Evolutionary conservation across 140 eudicot genomes (phyloP).

Genomic region (Senecio squalidus): DNA sequence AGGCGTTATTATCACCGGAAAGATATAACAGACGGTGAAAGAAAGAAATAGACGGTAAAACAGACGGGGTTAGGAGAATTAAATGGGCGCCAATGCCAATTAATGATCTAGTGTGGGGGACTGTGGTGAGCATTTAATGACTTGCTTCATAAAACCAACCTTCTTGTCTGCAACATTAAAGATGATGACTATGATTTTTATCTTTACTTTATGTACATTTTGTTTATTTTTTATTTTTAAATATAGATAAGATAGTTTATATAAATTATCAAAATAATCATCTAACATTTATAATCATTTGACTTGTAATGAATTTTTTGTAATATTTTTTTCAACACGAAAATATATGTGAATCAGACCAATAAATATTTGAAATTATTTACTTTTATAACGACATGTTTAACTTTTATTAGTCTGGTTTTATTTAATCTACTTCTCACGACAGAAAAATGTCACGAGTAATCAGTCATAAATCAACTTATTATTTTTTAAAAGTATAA

Average conservation of each 20-base stretch:
- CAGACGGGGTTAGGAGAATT: constrained; percentile 17
- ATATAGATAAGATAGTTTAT: background rate
- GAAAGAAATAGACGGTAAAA: constrained; percentile 1
- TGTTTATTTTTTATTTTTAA: background rate
- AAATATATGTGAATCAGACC: too few relatives aligned
- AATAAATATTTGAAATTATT: too few relatives aligned
- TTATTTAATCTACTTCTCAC: too few relatives aligned
- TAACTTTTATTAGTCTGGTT: too few relatives aligned
- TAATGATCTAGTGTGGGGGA: constrained; percentile 36
- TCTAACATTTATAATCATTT: too few relatives aligned
- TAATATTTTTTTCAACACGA: too few relatives aligned
- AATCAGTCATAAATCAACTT: too few relatives aligned
- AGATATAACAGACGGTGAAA: constrained; percentile 62
- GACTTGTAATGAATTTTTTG: background rate
- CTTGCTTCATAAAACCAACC: constrained; percentile 24
- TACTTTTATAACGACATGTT: too few relatives aligned
- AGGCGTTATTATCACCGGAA: constrained; percentile 92
- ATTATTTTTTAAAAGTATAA: too few relatives aligned
- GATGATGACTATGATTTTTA: constrained; percentile 4
- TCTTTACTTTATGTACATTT: background rate
- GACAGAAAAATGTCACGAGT: too few relatives aligned
- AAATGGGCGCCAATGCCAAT: constrained; percentile 9
- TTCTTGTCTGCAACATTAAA: constrained; percentile 32
- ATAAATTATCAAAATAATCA: background rate
- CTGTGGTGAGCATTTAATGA: constrained; percentile 34